These are phyloP conservation scores for Vigna angularis DNA, from an alignment of 306 rosid genomes.

Conservation along the genomic window DNA sequence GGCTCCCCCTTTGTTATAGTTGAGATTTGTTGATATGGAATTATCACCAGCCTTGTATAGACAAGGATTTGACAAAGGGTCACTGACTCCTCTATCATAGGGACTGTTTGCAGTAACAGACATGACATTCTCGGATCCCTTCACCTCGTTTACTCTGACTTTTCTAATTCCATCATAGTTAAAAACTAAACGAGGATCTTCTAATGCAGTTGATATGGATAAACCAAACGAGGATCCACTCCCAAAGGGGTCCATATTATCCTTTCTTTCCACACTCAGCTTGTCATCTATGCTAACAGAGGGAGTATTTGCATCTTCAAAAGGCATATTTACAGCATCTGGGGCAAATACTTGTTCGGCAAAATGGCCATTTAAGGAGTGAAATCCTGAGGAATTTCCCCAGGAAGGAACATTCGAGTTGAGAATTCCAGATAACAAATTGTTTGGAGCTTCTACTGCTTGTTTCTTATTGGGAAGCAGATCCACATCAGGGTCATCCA, in stretches of 20 bases:
- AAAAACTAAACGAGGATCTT: constrained; percentile 59
- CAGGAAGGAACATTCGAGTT: constrained; percentile 56
- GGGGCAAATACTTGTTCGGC: constrained; percentile 59
- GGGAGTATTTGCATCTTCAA: constrained; percentile 54
- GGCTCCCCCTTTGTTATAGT: constrained; percentile 59
- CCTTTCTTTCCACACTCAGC: constrained; percentile 57
- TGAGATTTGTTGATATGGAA: constrained; percentile 52
- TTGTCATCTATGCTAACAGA: constrained; percentile 49
- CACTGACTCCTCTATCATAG: constrained; percentile 52
- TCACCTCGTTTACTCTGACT: constrained; percentile 74
- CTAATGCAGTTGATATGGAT: constrained; percentile 60
- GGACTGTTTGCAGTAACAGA: constrained; percentile 49
- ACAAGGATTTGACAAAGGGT: constrained; percentile 37
- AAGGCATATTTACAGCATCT: constrained; percentile 47
- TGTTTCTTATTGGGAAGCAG: constrained; percentile 74
- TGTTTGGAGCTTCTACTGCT: constrained; percentile 60
- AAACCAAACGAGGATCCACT: constrained; percentile 60
- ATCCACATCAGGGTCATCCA: constrained; percentile 73
- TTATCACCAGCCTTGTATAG: constrained; percentile 47
- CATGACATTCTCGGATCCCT: constrained; percentile 68
- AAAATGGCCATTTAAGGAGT: constrained; percentile 59
- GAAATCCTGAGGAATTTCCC: constrained; percentile 68
- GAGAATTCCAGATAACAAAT: constrained; percentile 59
- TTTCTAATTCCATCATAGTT: constrained; percentile 71
- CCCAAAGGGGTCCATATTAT: constrained; percentile 56